Conservation (phyloP, 768 basidiomycete genomes). For the Neoboletus brunneissimus region DNA sequence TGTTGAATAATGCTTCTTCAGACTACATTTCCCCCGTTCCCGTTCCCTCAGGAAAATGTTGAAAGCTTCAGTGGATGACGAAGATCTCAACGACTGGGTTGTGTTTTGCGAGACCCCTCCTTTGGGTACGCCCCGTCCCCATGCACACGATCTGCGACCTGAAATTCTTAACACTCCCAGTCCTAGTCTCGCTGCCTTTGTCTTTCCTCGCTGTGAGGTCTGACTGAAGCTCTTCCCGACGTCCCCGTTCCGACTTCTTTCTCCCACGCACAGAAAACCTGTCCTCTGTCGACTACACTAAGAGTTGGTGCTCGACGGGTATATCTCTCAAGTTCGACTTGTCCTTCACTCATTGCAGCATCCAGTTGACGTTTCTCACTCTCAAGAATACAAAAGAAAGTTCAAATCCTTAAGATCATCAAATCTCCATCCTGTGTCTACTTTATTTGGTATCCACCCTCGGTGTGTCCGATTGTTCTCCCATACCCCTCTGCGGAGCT, state of each 20-base stretch:
- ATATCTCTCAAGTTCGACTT: not conserved
- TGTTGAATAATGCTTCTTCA: not conserved
- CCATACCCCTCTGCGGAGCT: not conserved
- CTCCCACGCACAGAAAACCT: not conserved
- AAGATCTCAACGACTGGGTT: not conserved
- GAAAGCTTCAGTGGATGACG: not conserved
- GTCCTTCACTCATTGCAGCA: not conserved
- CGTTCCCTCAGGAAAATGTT: not conserved
- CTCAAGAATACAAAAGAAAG: not conserved
- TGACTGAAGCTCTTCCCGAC: not conserved
- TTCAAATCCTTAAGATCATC: not conserved
- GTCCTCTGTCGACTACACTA: not conserved
- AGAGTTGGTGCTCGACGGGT: not conserved
- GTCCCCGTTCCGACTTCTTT: not conserved
- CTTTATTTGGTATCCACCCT: not conserved
- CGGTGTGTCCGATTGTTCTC: not conserved
- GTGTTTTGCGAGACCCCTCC: not conserved
- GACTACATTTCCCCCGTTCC: not conserved
- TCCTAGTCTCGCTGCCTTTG: not conserved
- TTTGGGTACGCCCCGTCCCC: not conserved
- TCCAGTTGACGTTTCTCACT: not conserved
- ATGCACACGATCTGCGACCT: not conserved
- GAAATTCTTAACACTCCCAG: not conserved
- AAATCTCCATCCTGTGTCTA: not conserved
- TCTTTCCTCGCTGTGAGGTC: slow-evolving; percentile 7